Evolutionary conservation across 73 alveolate genomes (phyloP).

Genomic region (Stentor roeselii): DNA sequence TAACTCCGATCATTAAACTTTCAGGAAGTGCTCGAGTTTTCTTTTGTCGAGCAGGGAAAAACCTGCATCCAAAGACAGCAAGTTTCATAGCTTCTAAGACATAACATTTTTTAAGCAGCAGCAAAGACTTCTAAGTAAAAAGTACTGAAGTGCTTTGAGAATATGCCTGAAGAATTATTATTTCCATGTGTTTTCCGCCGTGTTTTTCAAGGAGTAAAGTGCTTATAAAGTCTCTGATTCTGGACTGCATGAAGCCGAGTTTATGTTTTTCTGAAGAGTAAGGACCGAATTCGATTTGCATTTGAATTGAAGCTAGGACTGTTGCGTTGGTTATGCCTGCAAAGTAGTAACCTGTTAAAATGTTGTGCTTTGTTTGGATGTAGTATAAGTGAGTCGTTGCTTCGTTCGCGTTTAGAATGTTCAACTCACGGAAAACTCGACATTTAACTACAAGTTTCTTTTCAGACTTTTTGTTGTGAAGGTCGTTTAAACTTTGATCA

Average conservation of each 20-base stretch:
- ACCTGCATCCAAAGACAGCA: slow-evolving; percentile 11
- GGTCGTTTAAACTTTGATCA: not conserved
- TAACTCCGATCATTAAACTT: not conserved
- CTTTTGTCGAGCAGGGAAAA: slow-evolving; percentile 10
- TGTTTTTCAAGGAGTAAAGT: not conserved
- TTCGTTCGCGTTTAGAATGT: slow-evolving; percentile 12
- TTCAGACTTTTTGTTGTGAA: not conserved
- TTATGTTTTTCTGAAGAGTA: slow-evolving; percentile 6
- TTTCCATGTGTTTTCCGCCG: slow-evolving; percentile 15
- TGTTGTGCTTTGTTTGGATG: slow-evolving; percentile 15
- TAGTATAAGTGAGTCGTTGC: not conserved
- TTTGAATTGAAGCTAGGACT: not conserved
- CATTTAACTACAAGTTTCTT: not conserved
- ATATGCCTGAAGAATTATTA: not conserved
- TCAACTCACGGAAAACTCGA: not conserved
- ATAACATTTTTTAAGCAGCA: not conserved
- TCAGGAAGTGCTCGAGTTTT: slow-evolving; percentile 3
- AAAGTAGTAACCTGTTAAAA: not conserved
- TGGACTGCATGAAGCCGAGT: not conserved
- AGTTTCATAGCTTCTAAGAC: slow-evolving; percentile 20
- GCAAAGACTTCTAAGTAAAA: slow-evolving; percentile 13
- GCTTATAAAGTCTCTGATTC: not conserved
- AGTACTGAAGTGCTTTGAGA: not conserved
- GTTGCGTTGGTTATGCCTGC: not conserved
- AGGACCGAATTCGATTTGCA: slow-evolving; percentile 28